Percentiles rank a stretch among this genome's conserved stretches.
These are phyloP conservation scores for Lasiosphaeria miniovina DNA, from an alignment of 495 filamentous ascomycete species.

Conservation along the genomic window DNA sequence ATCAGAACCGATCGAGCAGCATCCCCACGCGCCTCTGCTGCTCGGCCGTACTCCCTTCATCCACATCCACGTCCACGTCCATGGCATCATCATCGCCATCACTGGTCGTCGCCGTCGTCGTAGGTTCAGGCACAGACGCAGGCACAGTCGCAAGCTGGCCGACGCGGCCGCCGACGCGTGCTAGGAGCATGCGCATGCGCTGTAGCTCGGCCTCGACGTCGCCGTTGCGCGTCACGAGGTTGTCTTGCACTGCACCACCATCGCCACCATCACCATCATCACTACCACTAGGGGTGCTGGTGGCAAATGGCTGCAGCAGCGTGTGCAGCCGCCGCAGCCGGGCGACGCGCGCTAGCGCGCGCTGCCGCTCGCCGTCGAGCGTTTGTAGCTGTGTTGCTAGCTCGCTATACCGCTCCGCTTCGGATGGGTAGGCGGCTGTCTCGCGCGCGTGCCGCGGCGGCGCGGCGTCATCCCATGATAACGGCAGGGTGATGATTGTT, in stretches of 20 bases:
- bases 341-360: conserved; percentile 52
- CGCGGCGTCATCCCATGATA: conserved; percentile 29
- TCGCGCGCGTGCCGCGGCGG: conserved; percentile 18
- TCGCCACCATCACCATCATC: background rate
- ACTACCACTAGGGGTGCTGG: background rate
- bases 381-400: conserved; percentile 49
- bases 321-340: conserved; percentile 54
- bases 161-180: conserved; percentile 64
- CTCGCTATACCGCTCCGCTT: conserved; percentile 51
- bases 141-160: conserved; percentile 25
- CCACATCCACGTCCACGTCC: conserved; percentile 28
- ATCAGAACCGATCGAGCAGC: conserved; percentile 36
- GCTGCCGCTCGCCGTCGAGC: conserved; percentile 52
- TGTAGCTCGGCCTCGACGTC: conserved; percentile 70
- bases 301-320: conserved; percentile 56
- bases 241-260: conserved; percentile 59
- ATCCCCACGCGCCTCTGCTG: background rate
- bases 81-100: conserved; percentile 4
- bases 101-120: too few relatives aligned
- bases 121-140: conserved; percentile 16
- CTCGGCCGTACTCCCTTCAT: conserved; percentile 42
- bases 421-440: conserved; percentile 27
- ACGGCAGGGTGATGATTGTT: conserved; percentile 43
- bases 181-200: conserved; percentile 71
- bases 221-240: conserved; percentile 72